These are phyloP conservation scores for Neofusicoccum cordaticola DNA, from an alignment of 2,329 filamentous ascomycete genomes.

Conservation along the genomic window DNA sequence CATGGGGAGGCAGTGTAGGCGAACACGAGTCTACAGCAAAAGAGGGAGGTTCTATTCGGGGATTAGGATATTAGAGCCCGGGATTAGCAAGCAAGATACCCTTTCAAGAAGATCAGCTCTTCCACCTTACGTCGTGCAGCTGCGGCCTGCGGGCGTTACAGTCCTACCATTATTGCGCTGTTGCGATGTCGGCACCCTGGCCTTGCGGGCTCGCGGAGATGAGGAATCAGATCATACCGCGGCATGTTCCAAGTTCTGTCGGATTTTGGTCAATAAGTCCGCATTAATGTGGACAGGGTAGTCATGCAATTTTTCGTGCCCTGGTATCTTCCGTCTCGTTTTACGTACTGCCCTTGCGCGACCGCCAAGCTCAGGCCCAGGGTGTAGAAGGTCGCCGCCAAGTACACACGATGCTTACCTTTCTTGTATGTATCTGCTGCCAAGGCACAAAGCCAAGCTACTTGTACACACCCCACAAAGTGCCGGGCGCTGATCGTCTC, in stretches of 20 bases:
- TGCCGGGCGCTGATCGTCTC: background rate
- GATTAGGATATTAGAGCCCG: background rate
- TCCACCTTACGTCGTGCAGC: background rate
- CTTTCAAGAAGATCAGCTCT: background rate
- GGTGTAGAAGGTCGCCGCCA: too few relatives aligned
- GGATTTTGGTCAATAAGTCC: background rate
- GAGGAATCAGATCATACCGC: background rate
- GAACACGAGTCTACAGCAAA: background rate
- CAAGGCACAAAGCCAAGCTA: too few relatives aligned
- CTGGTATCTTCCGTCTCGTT: background rate
- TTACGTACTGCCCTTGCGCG: background rate
- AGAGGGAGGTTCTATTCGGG: background rate
- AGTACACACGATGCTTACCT: too few relatives aligned
- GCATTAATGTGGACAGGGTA: background rate
- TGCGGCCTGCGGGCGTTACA: background rate
- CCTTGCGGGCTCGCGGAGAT: background rate
- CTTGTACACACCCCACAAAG: too few relatives aligned
- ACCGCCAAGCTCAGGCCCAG: background rate
- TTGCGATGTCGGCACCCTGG: constrained; percentile 2
- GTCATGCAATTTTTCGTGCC: background rate
- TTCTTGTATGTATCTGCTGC: too few relatives aligned
- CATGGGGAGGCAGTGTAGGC: constrained; percentile 1
- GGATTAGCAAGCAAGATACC: background rate
- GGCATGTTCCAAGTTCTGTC: background rate
- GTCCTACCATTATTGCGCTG: background rate